These are phyloP conservation scores for Ceratonia siliqua DNA, from an alignment of 306 rosid species.

Conservation along the genomic window DNA sequence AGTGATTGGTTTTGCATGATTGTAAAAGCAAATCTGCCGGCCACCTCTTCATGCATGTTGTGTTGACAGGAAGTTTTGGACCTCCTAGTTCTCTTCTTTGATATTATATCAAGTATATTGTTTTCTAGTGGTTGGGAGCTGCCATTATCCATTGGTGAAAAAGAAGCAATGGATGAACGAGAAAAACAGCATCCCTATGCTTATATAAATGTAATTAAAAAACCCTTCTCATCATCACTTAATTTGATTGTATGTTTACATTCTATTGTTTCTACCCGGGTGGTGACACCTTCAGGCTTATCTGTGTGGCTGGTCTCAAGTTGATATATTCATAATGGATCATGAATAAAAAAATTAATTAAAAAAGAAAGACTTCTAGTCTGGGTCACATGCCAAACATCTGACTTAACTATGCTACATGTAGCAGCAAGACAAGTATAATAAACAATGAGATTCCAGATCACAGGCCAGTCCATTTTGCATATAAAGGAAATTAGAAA, in stretches of 20 bases:
- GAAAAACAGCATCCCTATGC: not conserved
- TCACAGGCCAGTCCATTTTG: not conserved
- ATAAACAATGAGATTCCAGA: conserved; percentile 23
- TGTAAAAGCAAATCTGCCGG: not conserved
- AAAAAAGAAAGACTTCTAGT: not conserved
- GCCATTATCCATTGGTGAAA: not conserved
- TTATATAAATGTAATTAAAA: not conserved
- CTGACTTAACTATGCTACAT: conserved; percentile 4
- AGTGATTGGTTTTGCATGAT: not conserved
- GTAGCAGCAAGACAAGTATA: not conserved
- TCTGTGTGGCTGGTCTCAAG: not conserved
- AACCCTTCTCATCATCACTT: not conserved
- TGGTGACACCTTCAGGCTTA: not conserved
- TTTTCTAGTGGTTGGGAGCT: not conserved
- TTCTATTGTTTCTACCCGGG: not conserved
- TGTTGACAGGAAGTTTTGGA: not conserved
- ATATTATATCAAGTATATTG: not conserved
- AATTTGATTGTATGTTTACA: not conserved
- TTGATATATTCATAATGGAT: not conserved
- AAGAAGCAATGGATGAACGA: not conserved
- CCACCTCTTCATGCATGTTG: not conserved
- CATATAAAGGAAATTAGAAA: conserved; percentile 12
- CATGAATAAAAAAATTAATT: not conserved
- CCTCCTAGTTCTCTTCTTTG: not conserved
- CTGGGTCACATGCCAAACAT: not conserved